A percentile compares a stretch with the other conserved stretches of the same genome.
Evolutionary conservation across 805 yeast species (phyloP).

Genomic region (Candida ponderosae): DNA sequence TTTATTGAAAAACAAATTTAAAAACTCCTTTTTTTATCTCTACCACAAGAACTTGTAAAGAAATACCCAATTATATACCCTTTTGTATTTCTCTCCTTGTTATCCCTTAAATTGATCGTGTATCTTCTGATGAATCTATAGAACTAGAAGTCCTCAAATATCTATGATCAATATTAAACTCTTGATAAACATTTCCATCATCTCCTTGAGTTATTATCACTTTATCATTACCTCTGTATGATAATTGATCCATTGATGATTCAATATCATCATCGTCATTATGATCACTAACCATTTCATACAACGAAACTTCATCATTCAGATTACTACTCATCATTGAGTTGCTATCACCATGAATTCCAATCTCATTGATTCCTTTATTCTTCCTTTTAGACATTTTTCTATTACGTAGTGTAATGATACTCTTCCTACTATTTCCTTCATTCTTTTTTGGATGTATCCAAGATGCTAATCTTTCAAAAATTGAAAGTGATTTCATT

Average conservation of each 20-base stretch:
- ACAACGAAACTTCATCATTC: slow-evolving; percentile 7
- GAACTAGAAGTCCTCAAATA: slow-evolving; percentile 13
- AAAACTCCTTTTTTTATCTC: no score
- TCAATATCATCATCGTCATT: slow-evolving; percentile 2
- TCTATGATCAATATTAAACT: slow-evolving; percentile 18
- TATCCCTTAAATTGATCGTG: no score
- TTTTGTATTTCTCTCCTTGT: no score
- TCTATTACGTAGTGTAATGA: neutral
- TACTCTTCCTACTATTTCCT: neutral
- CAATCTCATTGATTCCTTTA: neutral
- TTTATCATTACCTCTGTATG: neutral
- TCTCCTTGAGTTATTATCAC: neutral
- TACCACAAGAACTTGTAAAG: no score
- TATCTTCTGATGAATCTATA: no score
- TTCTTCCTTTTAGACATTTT: neutral
- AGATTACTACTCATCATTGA: neutral
- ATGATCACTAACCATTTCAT: slow-evolving; percentile 4
- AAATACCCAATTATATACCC: no score
- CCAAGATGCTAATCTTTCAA: neutral
- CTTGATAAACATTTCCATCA: slow-evolving; percentile 14
- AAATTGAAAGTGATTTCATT: neutral
- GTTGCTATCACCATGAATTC: neutral
- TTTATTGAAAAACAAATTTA: no score
- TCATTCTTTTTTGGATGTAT: neutral
- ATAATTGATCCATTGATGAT: slow-evolving; percentile 1